These are phyloP conservation scores for Chalciporus pseudorubinellus DNA, from an alignment of 768 basidiomycete species.

Conservation along the genomic window DNA sequence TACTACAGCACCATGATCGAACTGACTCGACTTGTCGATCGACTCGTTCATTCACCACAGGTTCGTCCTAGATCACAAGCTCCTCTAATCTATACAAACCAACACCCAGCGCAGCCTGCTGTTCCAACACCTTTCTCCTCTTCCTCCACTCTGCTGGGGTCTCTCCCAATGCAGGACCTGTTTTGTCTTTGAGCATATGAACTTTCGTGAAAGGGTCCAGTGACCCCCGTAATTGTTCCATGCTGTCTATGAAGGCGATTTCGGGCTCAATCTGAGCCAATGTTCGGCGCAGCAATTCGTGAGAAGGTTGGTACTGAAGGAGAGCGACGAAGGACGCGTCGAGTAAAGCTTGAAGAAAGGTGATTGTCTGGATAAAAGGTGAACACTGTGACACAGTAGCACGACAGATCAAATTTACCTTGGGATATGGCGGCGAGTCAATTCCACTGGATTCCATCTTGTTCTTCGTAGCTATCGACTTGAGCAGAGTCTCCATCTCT, in stretches of 20 bases:
- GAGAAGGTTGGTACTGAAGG: conserved; percentile 60
- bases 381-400: conserved; percentile 30
- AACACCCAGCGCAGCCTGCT: conserved; percentile 51
- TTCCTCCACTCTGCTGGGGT: conserved; percentile 46
- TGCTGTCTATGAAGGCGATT: conserved; percentile 45
- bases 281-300: conserved; percentile 49
- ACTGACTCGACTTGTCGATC: too few species aligned
- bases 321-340: conserved; percentile 72
- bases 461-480: conserved; percentile 15
- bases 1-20: too few species aligned
- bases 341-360: conserved; percentile 62
- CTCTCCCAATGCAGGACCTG: conserved; percentile 33
- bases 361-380: conserved; percentile 47
- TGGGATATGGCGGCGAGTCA: conserved; percentile 26
- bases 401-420: conserved; percentile 39
- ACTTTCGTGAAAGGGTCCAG: conserved; percentile 61
- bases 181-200: conserved; percentile 49
- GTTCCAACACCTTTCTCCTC: conserved; percentile 51
- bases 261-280: conserved; percentile 55
- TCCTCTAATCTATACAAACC: conserved; percentile 75
- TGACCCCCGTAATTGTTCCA: conserved; percentile 57
- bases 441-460: conserved; percentile 14
- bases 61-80: conserved; percentile 45
- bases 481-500: conserved; percentile 21
- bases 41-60: conserved; percentile 4